Percentiles rank a stretch among this genome's conserved stretches.
Conservation (phyloP, 2,329 filamentous ascomycete genomes). For the Magnaporthiopsis incrustans region DNA sequence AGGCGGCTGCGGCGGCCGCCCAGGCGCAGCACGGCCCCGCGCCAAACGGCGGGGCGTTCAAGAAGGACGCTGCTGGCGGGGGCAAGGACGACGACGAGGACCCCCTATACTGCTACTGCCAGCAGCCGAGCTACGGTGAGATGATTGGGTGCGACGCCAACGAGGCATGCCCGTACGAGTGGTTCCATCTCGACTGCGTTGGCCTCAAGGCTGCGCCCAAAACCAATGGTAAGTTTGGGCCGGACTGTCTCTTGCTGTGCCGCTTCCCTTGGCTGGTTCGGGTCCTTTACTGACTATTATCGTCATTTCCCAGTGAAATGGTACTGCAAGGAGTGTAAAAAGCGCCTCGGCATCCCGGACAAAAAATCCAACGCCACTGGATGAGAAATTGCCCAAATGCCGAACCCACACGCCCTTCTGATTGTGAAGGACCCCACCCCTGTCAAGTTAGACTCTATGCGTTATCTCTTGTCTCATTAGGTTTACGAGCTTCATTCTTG, state of each 20-base stretch:
- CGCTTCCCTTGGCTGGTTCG: not conserved
- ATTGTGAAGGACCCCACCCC: not conserved
- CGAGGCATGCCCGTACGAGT: constrained; percentile 60
- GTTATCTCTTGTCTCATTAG: not conserved
- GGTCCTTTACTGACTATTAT: constrained; percentile 8
- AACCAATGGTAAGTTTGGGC: constrained; percentile 55
- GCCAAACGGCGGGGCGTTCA: constrained; percentile 3
- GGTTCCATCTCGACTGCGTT: constrained; percentile 79
- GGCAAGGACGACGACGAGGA: constrained; percentile 49
- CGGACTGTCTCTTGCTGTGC: constrained; percentile 6
- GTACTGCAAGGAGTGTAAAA: constrained; percentile 75
- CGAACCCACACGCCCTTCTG: no score
- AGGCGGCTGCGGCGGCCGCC: constrained; percentile 22
- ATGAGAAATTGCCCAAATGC: not conserved
- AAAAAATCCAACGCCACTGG: constrained; percentile 38
- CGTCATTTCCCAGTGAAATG: constrained; percentile 53
- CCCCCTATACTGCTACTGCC: constrained; percentile 71
- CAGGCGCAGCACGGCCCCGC: constrained; percentile 18
- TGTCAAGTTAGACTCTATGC: not conserved
- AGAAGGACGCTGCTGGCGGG: not conserved
- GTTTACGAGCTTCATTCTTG: constrained; percentile 3
- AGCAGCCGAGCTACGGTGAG: constrained; percentile 72
- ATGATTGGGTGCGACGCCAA: constrained; percentile 77
- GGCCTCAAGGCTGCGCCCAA: constrained; percentile 72
- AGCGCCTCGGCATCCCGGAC: constrained; percentile 48